Conservation (phyloP, 257 asterid genomes). For the Nicotiana tabacum region DNA sequence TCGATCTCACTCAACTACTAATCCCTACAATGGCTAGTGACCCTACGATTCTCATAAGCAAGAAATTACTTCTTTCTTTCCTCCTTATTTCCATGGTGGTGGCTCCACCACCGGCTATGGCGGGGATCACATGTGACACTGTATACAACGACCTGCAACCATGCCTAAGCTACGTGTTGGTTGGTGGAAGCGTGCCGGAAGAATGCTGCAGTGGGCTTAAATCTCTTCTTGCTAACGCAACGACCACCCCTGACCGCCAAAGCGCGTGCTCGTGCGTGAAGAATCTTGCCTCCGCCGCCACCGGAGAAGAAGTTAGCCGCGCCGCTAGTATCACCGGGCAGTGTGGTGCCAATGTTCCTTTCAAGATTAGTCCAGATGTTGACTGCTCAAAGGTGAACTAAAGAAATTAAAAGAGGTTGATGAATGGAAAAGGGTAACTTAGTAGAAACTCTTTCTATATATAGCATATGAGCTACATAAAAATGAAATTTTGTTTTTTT, state of each 20-base stretch:
- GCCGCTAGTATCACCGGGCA: background rate
- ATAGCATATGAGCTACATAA: background rate
- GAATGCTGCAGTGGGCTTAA: background rate
- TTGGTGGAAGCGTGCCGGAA: background rate
- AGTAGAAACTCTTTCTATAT: background rate
- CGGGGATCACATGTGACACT: background rate
- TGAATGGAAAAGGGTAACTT: background rate
- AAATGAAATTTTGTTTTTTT: background rate
- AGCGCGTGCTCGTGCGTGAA: background rate
- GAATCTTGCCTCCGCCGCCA: background rate
- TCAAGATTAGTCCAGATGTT: background rate
- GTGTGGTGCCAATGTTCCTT: background rate
- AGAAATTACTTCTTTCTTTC: background rate
- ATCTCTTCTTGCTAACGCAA: background rate
- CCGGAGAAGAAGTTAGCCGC: background rate
- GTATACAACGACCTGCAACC: background rate
- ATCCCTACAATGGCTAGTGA: background rate
- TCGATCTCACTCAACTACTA: background rate
- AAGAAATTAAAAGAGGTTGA: background rate
- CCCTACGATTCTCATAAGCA: background rate
- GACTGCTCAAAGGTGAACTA: slow-evolving; percentile 1
- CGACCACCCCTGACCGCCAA: background rate
- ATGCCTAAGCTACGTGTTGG: background rate
- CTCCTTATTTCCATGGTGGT: background rate
- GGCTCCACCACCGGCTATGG: background rate